Percentiles rank a stretch among this genome's conserved stretches.
These are phyloP conservation scores for Citrus inodora DNA, from an alignment of 345 rosid species.

Conservation along the genomic window DNA sequence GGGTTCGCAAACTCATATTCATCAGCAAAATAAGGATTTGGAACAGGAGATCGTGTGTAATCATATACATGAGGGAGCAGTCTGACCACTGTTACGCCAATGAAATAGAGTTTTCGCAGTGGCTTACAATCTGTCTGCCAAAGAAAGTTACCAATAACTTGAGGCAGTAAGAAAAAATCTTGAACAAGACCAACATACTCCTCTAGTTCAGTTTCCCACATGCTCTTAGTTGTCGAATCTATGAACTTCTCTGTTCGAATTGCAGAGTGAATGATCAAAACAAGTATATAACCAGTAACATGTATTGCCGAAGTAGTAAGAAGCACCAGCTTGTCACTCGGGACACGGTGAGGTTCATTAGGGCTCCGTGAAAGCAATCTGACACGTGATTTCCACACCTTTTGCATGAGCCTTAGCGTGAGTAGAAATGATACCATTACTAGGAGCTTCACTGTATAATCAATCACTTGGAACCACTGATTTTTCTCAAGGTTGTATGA, in stretches of 20 bases:
- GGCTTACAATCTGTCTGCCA: conserved; percentile 75
- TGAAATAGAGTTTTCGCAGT: conserved; percentile 54
- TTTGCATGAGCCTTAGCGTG: conserved; percentile 75
- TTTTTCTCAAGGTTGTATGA: conserved; percentile 54
- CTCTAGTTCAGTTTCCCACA: conserved; percentile 70
- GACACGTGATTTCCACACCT: conserved; percentile 78
- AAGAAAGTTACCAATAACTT: conserved; percentile 61
- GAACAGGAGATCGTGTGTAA: conserved; percentile 47
- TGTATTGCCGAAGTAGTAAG: conserved; percentile 44
- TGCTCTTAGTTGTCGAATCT: conserved; percentile 29
- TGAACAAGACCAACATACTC: conserved; percentile 86
- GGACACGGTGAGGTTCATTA: conserved; percentile 55
- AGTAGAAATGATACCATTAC: conserved; percentile 64
- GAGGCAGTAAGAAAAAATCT: conserved; percentile 89
- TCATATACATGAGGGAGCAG: conserved; percentile 82
- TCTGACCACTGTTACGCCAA: conserved; percentile 64
- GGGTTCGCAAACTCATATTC: conserved; percentile 77
- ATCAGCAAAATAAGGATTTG: conserved; percentile 61
- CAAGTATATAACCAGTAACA: conserved; percentile 47
- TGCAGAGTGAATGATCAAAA: conserved; percentile 44
- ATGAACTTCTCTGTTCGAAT: conserved; percentile 24
- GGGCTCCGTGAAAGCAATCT: conserved; percentile 48
- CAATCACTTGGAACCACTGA: conserved; percentile 67
- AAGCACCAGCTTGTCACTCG: conserved; percentile 60
- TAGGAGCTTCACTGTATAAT: conserved; percentile 73